Evolutionary conservation across 176 grass and related monocot genomes (phyloP), one percentile per base, ranked within the genome.

Genomic region (Areca catechu): DNA sequence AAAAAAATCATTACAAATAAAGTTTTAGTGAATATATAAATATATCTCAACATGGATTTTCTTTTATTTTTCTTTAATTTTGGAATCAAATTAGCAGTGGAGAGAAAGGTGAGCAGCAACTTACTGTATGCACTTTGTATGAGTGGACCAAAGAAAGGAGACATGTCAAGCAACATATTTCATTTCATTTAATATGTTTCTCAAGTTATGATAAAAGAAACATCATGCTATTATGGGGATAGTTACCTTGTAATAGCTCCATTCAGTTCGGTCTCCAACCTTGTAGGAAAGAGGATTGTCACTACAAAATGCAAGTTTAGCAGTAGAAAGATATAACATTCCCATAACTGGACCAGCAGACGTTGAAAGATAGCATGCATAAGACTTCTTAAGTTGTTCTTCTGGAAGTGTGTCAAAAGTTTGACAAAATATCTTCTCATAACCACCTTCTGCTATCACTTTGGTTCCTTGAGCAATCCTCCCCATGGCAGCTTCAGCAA

Each of bases 381-480:
- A 95, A 23, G 78, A 81, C 71, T 89, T 85, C 67, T 64, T 83
- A 24, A 95, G 85, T 67, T 85, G 75, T 72, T 95, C 90, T 68
- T 95, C 90, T 3, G 78, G 72, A 67, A 62, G 67, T 1, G 69
- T 72, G 60, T 74, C 77, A 77, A 95, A 95, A 29, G 79, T 80
- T 65, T 80, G 82, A 53, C 58, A 85, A 77, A 89, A 95, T 23
- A 89, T 89, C 66, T 19, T 86, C 10, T 80, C 82, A 61, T 80
- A 80, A 49, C 90, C 90, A 53, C 90, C 90, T 60, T 95, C 90
- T 50, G 82, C 89, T 61, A 95, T 68, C 19, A 94, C 71, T 61
- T 85, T 95, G 62, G 82, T 76, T 60, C 85, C 81, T 77, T 85
- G 85, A 22, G 89, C 85, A 71, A 95, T 85, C 76, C 90, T 85